These are phyloP conservation scores for Cyphellophora europaea DNA, from an alignment of 2,329 filamentous ascomycete genomes.

Conservation along the genomic window DNA sequence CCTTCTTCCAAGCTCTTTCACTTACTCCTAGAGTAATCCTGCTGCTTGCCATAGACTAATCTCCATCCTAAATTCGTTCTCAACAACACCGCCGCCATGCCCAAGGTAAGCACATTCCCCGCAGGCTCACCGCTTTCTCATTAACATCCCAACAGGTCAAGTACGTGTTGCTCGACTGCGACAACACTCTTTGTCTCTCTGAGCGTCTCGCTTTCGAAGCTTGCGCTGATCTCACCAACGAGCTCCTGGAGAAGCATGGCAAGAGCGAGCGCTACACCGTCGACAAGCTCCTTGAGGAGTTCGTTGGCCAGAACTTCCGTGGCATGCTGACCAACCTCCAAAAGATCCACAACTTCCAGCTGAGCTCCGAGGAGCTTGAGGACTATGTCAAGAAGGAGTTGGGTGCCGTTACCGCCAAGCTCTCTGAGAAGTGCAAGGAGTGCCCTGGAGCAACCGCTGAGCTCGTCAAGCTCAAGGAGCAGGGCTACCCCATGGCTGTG, in stretches of 20 bases:
- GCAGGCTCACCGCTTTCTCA: neutral
- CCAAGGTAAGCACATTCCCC: neutral
- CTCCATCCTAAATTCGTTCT: too few relatives aligned
- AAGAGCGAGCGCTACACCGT: slow-evolving; percentile 67
- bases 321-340: slow-evolving; percentile 65
- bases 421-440: slow-evolving; percentile 57
- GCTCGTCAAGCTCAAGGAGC: slow-evolving; percentile 55
- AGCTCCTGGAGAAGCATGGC: slow-evolving; percentile 63
- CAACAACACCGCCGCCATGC: neutral
- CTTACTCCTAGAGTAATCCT: too few relatives aligned
- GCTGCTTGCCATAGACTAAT: too few relatives aligned
- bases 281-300: slow-evolving; percentile 70
- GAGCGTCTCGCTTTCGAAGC: slow-evolving; percentile 89
- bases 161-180: slow-evolving; percentile 61
- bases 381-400: slow-evolving; percentile 70
- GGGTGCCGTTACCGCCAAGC: slow-evolving; percentile 74
- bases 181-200: slow-evolving; percentile 92
- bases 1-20: too few relatives aligned
- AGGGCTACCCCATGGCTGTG: slow-evolving; percentile 64
- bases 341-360: slow-evolving; percentile 64
- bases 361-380: slow-evolving; percentile 62
- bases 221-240: slow-evolving; percentile 82
- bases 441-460: slow-evolving; percentile 62
- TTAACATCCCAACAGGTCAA: slow-evolving; percentile 47
- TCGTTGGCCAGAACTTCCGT: slow-evolving; percentile 92